phyloP scores from a whole-genome alignment of 2,329 filamentous ascomycete genomes.

The Fusarium longipes region DNA sequence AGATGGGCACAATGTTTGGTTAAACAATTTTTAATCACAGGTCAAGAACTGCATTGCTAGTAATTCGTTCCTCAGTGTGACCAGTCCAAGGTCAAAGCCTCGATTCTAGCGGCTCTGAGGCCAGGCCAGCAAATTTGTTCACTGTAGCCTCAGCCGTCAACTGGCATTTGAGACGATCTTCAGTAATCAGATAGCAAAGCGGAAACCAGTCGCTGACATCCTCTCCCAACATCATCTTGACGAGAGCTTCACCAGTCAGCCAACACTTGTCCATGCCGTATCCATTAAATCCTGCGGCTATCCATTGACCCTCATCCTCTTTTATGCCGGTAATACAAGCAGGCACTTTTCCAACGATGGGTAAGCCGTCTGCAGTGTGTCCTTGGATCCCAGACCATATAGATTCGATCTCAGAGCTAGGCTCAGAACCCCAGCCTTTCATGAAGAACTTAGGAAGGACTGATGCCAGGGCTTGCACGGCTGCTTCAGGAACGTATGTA shows the following conservation, averaged over 20 bases:
- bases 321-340: constrained; percentile 41
- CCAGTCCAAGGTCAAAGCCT: background rate
- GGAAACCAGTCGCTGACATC: constrained; percentile 42
- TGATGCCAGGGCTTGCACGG: constrained; percentile 48
- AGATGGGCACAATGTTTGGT: constrained; percentile 7
- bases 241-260: constrained; percentile 57
- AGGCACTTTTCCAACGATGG: constrained; percentile 57
- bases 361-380: constrained; percentile 57
- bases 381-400: constrained; percentile 62
- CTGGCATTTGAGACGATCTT: constrained; percentile 1
- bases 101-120: background rate
- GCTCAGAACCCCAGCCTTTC: constrained; percentile 43
- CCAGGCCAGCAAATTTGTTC: background rate
- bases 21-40: background rate
- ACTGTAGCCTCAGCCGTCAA: constrained; percentile 5
- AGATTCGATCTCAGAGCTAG: background rate
- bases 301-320: constrained; percentile 53
- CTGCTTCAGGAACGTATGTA: constrained; percentile 51
- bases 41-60: background rate
- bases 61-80: accelerated
- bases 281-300: constrained; percentile 60
- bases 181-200: constrained; percentile 13
- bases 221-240: constrained; percentile 42
- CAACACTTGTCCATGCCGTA: constrained; percentile 64
- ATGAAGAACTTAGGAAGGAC: constrained; percentile 56